Evolutionary conservation across 257 asterid species (phyloP).

Genomic region (Ilex asprella): DNA sequence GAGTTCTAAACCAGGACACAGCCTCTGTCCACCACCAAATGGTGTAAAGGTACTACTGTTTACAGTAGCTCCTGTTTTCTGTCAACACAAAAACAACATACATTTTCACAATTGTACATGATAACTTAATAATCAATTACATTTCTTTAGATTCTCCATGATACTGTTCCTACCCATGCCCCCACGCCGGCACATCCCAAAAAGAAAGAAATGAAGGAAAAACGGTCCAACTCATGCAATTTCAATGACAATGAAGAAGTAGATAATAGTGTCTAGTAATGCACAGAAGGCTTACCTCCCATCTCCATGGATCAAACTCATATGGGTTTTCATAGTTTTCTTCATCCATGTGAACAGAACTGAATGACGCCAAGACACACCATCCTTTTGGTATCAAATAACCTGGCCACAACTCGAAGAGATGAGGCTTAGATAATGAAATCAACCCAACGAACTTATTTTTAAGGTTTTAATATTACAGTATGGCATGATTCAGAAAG

Average conservation of each 20-base stretch:
- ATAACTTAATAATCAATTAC: neutral
- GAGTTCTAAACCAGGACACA: slow-evolving; percentile 90
- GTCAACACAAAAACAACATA: slow-evolving; percentile 2
- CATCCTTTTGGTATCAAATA: slow-evolving; percentile 93
- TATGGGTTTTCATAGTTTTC: slow-evolving; percentile 66
- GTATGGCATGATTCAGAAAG: too few species aligned
- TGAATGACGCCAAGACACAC: slow-evolving; percentile 78
- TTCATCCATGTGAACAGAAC: slow-evolving; percentile 86
- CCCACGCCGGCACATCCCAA: too few species aligned
- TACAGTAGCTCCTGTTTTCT: slow-evolving; percentile 41
- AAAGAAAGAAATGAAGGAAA: too few species aligned
- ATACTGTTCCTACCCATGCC: too few species aligned
- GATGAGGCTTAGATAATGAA: neutral
- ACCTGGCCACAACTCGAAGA: slow-evolving; percentile 29
- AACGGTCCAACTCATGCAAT: too few species aligned
- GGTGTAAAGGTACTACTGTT: slow-evolving; percentile 72
- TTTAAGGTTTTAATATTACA: too few species aligned
- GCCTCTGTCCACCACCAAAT: slow-evolving; percentile 97
- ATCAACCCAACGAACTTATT: too few species aligned
- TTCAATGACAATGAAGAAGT: too few species aligned
- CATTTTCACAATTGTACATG: neutral
- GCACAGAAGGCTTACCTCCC: slow-evolving; percentile 50
- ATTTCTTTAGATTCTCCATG: too few species aligned
- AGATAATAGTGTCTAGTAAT: too few species aligned
- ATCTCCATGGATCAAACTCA: slow-evolving; percentile 87